A percentile compares a stretch with the other conserved stretches of the same genome.
Evolutionary conservation across 257 asterid species (phyloP).

Genomic region (Capsicum chinense): DNA sequence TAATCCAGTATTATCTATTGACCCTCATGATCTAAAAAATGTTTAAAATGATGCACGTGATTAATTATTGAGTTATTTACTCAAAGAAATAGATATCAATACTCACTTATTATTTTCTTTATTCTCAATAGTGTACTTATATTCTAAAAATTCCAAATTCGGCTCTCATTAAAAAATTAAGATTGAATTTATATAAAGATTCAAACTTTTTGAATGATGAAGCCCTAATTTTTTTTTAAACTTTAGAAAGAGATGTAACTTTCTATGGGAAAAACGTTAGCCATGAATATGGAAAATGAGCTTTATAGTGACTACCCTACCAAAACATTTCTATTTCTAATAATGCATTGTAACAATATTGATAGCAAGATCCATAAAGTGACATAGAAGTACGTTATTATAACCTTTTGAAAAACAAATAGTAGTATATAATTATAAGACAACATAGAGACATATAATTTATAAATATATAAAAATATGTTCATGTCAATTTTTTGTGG

Average conservation of each 20-base stretch:
- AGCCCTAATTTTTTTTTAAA: too few relatives aligned
- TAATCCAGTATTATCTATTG: too few relatives aligned
- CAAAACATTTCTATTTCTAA: not conserved
- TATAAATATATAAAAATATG: not conserved
- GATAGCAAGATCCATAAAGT: not conserved
- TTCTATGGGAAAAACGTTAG: not conserved
- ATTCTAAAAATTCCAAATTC: too few relatives aligned
- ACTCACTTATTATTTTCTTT: too few relatives aligned
- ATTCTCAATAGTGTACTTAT: too few relatives aligned
- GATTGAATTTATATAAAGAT: too few relatives aligned
- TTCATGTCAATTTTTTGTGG: conserved; percentile 19
- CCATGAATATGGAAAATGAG: not conserved
- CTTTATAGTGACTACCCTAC: not conserved
- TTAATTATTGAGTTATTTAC: too few relatives aligned
- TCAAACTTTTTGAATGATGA: too few relatives aligned
- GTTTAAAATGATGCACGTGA: too few relatives aligned
- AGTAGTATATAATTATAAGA: not conserved
- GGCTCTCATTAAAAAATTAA: too few relatives aligned
- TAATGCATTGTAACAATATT: not conserved
- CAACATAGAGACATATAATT: conserved; percentile 12
- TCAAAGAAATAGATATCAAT: too few relatives aligned
- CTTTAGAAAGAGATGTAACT: not conserved
- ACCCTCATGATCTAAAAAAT: too few relatives aligned
- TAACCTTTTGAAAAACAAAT: not conserved
- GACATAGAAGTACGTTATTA: not conserved